Evolutionary conservation across 495 filamentous ascomycete genomes (phyloP), one percentile per base, ranked within the genome.

Genomic region (Hypoxylon rickii): DNA sequence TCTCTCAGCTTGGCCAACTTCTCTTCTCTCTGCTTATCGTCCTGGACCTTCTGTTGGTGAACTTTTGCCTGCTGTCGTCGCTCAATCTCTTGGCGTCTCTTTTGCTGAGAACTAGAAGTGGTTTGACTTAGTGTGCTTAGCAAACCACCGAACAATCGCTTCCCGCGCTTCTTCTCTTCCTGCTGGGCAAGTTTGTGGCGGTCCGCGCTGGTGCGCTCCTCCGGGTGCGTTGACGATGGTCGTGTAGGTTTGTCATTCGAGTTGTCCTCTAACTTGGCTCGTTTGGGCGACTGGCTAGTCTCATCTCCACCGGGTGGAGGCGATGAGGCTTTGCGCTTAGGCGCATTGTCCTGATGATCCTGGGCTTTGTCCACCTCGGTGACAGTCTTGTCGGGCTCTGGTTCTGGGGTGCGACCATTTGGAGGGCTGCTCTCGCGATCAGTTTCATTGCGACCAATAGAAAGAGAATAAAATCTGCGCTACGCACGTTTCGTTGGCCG

Each of bases 81-180:
- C 73, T 97, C 92, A 65, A 96, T 93, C 66, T 98, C 93, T 52
- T 83, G 84, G 44, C 93, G 83, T 60, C 86, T 86, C 71, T 84
- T 89, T 63, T 90, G 86, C 65, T 80, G 78, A 22, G 75, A 69
- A 63, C 69, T 79, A 32, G 89, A 83, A 62, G 83, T 77, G 39
- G 82, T 89, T 77, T 94, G 89, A 68, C 89, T 93, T 52, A 97
- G 83, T 45, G 91, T 93, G 68, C 87, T 90, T 61, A 96, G 76
- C 61, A 96, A 73, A 44, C 86, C 90, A 45, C 94, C 94, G 74
- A 97, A 96, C 65, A 98, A 80, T 45, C 94, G 81, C 76, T 89
- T 87, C 36, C 89, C 91, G 10, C 94, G 88, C 64, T 88, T 89
- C 69, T 87, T 90, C 66, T 97, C 92, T 55, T 96, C 90, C 49